A percentile compares a stretch with the other conserved stretches of the same genome.
Conservation (phyloP, 768 basidiomycete genomes). For the Lactarius tabidus region DNA sequence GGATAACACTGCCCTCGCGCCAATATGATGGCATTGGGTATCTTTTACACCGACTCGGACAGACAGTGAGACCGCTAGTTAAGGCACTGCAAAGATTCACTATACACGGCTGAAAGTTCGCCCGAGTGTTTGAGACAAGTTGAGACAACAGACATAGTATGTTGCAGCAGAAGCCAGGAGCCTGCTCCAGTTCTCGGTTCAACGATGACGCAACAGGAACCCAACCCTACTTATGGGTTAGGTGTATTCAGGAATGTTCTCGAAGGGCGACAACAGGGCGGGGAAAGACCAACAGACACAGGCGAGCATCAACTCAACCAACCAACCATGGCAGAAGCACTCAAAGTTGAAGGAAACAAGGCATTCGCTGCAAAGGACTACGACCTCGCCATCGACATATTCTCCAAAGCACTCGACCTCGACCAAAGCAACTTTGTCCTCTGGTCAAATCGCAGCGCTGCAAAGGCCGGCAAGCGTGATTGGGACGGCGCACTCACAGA, state of each 20-base stretch:
- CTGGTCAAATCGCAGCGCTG: conserved; percentile 90
- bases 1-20: too few relatives aligned
- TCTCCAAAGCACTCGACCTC: conserved; percentile 75
- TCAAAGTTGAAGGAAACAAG: conserved; percentile 94
- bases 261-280: conserved; percentile 1
- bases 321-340: conserved; percentile 37
- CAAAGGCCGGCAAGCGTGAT: conserved; percentile 79
- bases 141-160: too few relatives aligned
- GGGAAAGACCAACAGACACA: neutral
- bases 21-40: too few relatives aligned
- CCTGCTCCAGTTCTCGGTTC: too few relatives aligned
- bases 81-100: too few relatives aligned
- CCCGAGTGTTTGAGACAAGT: too few relatives aligned
- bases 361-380: conserved; percentile 93
- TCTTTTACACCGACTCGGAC: too few relatives aligned
- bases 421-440: conserved; percentile 85
- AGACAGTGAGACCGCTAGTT: too few relatives aligned
- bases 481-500: conserved; percentile 76
- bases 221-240: conserved; percentile 12
- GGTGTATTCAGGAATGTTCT: conserved; percentile 20
- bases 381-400: conserved; percentile 80
- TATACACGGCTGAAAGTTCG: too few relatives aligned
- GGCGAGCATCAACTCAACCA: neutral
- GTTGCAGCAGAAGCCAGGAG: too few relatives aligned
- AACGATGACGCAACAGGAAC: neutral